phyloP scores from a whole-genome alignment of 768 basidiomycete species.

The Omphalotus guepiniiformis region DNA sequence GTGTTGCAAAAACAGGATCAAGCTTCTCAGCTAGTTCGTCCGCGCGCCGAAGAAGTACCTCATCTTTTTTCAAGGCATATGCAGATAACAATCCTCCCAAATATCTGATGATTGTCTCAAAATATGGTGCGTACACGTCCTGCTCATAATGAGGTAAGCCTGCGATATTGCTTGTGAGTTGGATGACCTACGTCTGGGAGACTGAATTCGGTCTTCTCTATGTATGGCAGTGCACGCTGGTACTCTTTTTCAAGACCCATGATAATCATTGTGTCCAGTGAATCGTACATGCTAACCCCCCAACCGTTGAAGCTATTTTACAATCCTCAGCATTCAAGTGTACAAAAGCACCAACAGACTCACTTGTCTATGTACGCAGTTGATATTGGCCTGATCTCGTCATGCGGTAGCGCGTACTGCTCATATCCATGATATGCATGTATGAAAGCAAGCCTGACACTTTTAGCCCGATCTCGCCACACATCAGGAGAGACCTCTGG shows the following conservation, averaged over 20 bases:
- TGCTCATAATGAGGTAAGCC: slow-evolving; percentile 10
- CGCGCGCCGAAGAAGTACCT: slow-evolving; percentile 60
- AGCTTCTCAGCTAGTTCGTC: slow-evolving; percentile 75
- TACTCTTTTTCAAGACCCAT: slow-evolving; percentile 77
- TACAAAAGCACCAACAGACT: neutral
- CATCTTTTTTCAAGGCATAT: slow-evolving; percentile 67
- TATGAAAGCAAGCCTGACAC: slow-evolving; percentile 58
- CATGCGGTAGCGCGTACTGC: slow-evolving; percentile 53
- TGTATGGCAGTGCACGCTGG: slow-evolving; percentile 50
- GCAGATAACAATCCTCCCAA: slow-evolving; percentile 86
- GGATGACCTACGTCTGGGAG: slow-evolving; percentile 34
- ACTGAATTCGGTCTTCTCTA: slow-evolving; percentile 47
- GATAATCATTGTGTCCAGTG: slow-evolving; percentile 81
- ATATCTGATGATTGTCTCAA: slow-evolving; percentile 87
- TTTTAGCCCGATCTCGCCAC: slow-evolving; percentile 51
- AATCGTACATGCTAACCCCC: slow-evolving; percentile 75
- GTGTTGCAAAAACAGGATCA: slow-evolving; percentile 66
- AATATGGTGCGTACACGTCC: slow-evolving; percentile 49
- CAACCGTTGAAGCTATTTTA: slow-evolving; percentile 69
- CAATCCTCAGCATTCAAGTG: neutral
- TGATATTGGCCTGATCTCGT: slow-evolving; percentile 57
- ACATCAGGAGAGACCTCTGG: slow-evolving; percentile 24
- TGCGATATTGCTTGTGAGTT: neutral
- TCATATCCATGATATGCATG: slow-evolving; percentile 71
- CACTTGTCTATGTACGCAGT: slow-evolving; percentile 48